Conservation (phyloP, 108 stramenopile genomes). For the Fragilariopsis cylindrus region DNA sequence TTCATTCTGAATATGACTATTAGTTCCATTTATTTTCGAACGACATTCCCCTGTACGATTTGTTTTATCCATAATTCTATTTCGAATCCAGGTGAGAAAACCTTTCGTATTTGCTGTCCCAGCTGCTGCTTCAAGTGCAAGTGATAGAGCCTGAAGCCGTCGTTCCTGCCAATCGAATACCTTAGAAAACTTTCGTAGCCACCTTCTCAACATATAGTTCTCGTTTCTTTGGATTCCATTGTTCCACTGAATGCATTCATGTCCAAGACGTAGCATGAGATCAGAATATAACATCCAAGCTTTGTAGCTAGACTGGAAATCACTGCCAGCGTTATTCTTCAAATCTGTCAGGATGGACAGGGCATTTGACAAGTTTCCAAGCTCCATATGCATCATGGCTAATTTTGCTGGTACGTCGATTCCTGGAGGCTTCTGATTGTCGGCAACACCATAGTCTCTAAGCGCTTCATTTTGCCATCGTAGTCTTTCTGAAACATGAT, state of each 20-base stretch:
- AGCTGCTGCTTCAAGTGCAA: conserved; percentile 81
- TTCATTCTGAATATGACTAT: not conserved
- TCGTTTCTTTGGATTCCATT: conserved; percentile 39
- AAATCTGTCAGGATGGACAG: conserved; percentile 78
- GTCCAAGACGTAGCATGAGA: conserved; percentile 82
- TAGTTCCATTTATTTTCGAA: not conserved
- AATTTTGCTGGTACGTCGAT: conserved; percentile 80
- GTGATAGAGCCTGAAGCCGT: conserved; percentile 69
- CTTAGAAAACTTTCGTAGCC: conserved; percentile 78
- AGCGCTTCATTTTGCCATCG: conserved; percentile 74
- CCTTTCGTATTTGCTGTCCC: conserved; percentile 52
- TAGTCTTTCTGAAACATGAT: conserved; percentile 42
- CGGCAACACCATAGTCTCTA: conserved; percentile 65
- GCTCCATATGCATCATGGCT: conserved; percentile 64
- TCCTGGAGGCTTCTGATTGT: conserved; percentile 75
- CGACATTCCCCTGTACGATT: not conserved
- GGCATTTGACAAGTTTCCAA: conserved; percentile 71
- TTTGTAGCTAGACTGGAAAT: conserved; percentile 61
- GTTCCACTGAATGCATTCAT: conserved; percentile 81
- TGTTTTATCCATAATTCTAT: conserved; percentile 32
- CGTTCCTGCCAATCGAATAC: conserved; percentile 85
- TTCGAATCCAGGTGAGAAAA: conserved; percentile 60
- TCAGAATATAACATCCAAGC: conserved; percentile 84
- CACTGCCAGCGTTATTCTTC: conserved; percentile 39
- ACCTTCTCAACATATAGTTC: conserved; percentile 79